These are phyloP conservation scores for Quercus tomentella DNA, from an alignment of 331 rosid species.

Conservation along the genomic window DNA sequence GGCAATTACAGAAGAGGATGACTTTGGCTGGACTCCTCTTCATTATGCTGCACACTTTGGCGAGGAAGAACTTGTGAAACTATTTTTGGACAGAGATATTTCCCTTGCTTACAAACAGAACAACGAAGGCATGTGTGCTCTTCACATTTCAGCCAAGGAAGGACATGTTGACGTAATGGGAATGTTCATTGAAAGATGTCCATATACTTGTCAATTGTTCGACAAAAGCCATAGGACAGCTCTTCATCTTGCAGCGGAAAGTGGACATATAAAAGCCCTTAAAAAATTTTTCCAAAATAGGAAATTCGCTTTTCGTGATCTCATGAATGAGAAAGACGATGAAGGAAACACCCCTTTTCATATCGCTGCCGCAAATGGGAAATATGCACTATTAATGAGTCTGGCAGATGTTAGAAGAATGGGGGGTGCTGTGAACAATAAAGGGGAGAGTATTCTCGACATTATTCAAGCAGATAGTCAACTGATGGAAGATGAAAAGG, in stretches of 20 bases:
- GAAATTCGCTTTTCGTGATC: not conserved
- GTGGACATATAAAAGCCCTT: not conserved
- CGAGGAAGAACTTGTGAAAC: too few species aligned
- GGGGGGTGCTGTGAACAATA: not conserved
- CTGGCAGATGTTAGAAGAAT: not conserved
- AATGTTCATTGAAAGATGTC: not conserved
- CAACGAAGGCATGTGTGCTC: not conserved
- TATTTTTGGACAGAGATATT: not conserved
- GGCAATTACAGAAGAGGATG: too few species aligned
- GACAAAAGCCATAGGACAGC: not conserved
- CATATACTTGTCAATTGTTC: not conserved
- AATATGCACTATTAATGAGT: not conserved
- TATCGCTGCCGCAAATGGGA: not conserved
- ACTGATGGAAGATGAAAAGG: not conserved
- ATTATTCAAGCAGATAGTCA: not conserved
- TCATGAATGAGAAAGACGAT: not conserved
- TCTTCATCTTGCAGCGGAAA: not conserved
- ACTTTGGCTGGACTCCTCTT: too few species aligned
- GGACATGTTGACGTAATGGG: not conserved
- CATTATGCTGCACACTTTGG: too few species aligned
- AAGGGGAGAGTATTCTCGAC: not conserved
- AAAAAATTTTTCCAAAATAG: too few species aligned
- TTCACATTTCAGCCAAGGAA: not conserved
- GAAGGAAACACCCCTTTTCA: conserved; percentile 8
- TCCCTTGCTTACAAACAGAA: not conserved